Conservation (phyloP, 805 yeast species). For the Barnettozyma botsteinii region DNA sequence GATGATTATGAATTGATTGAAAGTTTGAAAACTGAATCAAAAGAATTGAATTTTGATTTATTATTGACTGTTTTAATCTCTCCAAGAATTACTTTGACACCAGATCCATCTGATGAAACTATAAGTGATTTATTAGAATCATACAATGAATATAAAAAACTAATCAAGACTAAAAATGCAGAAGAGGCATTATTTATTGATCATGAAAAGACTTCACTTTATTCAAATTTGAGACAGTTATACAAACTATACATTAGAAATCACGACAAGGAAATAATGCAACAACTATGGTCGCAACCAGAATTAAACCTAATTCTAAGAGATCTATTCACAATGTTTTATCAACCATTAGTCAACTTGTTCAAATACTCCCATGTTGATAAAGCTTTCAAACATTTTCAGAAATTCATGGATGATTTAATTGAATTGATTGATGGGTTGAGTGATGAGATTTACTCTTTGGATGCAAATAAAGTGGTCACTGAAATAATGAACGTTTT, state of each 20-base stretch:
- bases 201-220: conserved; percentile 30
- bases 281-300: conserved; percentile 80
- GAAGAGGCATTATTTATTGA: conserved; percentile 15
- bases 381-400: conserved; percentile 57
- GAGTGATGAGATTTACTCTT: conserved; percentile 42
- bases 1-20: conserved; percentile 28
- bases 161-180: conserved; percentile 21
- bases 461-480: conserved; percentile 58
- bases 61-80: conserved; percentile 20
- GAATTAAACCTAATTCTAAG: conserved; percentile 71
- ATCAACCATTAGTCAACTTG: conserved; percentile 65
- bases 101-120: conserved; percentile 12
- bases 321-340: conserved; percentile 64
- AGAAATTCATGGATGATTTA: conserved; percentile 62
- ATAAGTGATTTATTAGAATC: conserved; percentile 22
- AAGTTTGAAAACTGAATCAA: conserved; percentile 20
- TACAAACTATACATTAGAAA: conserved; percentile 60
- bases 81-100: conserved; percentile 13
- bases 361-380: conserved; percentile 64
- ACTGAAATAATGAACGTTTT: conserved; percentile 59
- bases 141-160: conserved; percentile 22
- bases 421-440: conserved; percentile 47
- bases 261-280: conserved; percentile 69
- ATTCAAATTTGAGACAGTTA: conserved; percentile 51
- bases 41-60: conserved; percentile 16